Conservation (phyloP, 192 early-diverging fungal genomes). For the Chytriomyces sp. region DNA sequence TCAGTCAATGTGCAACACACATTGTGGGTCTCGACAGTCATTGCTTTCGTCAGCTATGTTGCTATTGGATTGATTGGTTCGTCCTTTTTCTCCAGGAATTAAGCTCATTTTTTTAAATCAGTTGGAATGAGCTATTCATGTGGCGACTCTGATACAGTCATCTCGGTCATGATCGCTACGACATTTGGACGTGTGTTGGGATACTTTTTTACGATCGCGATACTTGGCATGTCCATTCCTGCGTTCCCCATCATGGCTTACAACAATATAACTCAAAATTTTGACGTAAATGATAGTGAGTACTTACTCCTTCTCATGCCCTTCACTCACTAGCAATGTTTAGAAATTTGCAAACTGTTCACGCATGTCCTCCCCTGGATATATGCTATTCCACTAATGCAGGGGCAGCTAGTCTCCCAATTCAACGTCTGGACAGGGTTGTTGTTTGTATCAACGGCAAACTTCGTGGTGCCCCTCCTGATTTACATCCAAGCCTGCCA, state of each 20-base stretch:
- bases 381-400: conserved; percentile 45
- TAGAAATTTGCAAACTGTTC: conserved; percentile 6
- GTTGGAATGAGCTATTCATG: too few relatives aligned
- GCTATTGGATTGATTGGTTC: conserved; percentile 43
- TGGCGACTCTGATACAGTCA: conserved; percentile 29
- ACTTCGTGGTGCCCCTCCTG: conserved; percentile 58
- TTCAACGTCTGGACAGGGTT: conserved; percentile 55
- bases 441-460: conserved; percentile 57
- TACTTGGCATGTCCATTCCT: conserved; percentile 55
- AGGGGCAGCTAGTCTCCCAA: conserved; percentile 28
- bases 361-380: conserved; percentile 53
- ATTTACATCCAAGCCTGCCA: conserved; percentile 53
- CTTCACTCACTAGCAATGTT: neutral
- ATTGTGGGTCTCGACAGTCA: conserved; percentile 47
- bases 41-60: conserved; percentile 45
- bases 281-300: conserved; percentile 20
- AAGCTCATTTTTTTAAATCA: too few relatives aligned
- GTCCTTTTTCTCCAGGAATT: neutral
- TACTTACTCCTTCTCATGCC: neutral
- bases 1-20: conserved; percentile 54
- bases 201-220: conserved; percentile 49
- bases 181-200: conserved; percentile 29
- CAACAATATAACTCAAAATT: conserved; percentile 55
- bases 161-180: conserved; percentile 31
- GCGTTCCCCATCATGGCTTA: conserved; percentile 48